phyloP scores from a whole-genome alignment of 305 asterid genomes.

The Solanum hybrid region DNA sequence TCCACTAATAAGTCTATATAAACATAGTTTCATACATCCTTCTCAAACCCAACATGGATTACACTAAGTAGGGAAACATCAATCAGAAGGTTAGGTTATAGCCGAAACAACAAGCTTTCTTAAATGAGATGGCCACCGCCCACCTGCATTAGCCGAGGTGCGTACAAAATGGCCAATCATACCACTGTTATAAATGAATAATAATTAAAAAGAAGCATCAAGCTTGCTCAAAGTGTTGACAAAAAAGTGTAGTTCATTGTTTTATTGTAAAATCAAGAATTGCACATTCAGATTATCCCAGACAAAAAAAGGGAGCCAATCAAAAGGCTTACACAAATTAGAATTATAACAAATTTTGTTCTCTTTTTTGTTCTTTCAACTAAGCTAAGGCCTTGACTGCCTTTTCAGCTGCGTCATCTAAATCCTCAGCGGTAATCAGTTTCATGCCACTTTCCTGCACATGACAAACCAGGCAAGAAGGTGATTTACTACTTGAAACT shows the following conservation, averaged over 20 bases:
- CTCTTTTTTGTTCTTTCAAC: conserved; percentile 9
- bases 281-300: background rate
- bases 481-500: background rate
- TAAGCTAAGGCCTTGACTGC: conserved; percentile 71
- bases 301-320: background rate
- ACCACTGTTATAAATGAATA: background rate
- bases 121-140: background rate
- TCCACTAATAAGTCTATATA: background rate
- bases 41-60: background rate
- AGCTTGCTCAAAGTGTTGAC: background rate
- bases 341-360: background rate
- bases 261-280: background rate
- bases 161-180: background rate
- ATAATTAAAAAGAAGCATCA: no score
- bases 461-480: background rate
- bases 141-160: background rate
- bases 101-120: background rate
- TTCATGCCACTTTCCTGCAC: conserved; percentile 92
- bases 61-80: background rate
- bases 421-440: conserved; percentile 88
- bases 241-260: background rate
- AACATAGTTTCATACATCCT: background rate
- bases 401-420: conserved; percentile 97
- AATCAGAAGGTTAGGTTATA: background rate
- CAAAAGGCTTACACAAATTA: conserved; percentile 1